A percentile compares a stretch with the other conserved stretches of the same genome.
Conservation (phyloP, 2,329 filamentous ascomycete species). For the Salinomyces thailandicus region DNA sequence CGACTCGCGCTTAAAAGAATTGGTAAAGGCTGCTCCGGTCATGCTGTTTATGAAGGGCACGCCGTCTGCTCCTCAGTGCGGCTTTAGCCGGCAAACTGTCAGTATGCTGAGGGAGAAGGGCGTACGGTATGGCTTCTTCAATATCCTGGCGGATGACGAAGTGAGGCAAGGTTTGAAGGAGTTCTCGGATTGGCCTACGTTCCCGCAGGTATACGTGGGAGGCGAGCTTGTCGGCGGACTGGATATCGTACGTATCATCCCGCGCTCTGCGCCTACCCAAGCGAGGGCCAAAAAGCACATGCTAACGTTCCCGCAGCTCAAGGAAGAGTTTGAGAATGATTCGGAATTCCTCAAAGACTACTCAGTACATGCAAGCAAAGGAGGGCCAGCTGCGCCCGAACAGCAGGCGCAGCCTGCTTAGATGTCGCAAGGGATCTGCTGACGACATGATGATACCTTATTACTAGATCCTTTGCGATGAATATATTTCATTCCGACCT, state of each 20-base stretch:
- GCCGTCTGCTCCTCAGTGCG: constrained; percentile 74
- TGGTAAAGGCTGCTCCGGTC: constrained; percentile 90
- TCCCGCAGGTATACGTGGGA: constrained; percentile 84
- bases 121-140: constrained; percentile 97
- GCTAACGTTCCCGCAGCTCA: constrained; percentile 50
- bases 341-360: constrained; percentile 58
- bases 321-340: constrained; percentile 81
- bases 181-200: constrained; percentile 97
- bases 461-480: too few species aligned
- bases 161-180: constrained; percentile 93
- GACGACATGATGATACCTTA: too few species aligned
- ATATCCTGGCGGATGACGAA: constrained; percentile 94
- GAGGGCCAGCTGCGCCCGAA: constrained; percentile 16
- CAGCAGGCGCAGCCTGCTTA: constrained; percentile 12
- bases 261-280: background rate
- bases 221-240: constrained; percentile 87
- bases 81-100: constrained; percentile 87
- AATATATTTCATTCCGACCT: too few species aligned
- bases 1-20: constrained; percentile 64
- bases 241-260: constrained; percentile 71
- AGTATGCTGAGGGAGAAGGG: constrained; percentile 75
- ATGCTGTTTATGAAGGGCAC: constrained; percentile 99
- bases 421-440: too few species aligned
- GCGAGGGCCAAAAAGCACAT: background rate
- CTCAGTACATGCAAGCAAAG: constrained; percentile 15